phyloP scores from a whole-genome alignment of 2,329 filamentous ascomycete species.

The Fusarium verticillioides region DNA sequence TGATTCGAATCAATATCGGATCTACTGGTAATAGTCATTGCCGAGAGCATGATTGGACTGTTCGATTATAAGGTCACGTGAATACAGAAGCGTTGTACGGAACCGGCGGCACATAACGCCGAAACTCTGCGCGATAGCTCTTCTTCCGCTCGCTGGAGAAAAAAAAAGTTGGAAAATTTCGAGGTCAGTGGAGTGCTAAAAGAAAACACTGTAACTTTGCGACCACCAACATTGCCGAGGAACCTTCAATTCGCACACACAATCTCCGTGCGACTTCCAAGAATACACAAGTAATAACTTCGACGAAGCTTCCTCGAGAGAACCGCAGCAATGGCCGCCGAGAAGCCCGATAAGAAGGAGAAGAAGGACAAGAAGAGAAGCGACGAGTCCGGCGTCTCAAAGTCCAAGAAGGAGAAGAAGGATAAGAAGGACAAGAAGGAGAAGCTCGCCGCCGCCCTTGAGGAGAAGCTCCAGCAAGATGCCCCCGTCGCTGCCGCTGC shows the following conservation, averaged over 20 bases:
- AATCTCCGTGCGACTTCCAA: slow-evolving; percentile 6
- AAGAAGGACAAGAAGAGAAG: slow-evolving; percentile 71
- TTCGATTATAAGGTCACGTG: slow-evolving; percentile 22
- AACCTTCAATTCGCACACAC: slow-evolving; percentile 38
- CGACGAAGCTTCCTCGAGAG: slow-evolving; percentile 21
- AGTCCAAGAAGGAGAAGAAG: slow-evolving; percentile 69
- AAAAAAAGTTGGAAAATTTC: slow-evolving; percentile 52
- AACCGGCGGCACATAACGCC: slow-evolving; percentile 49
- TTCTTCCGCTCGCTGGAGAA: slow-evolving; percentile 45
- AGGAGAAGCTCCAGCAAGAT: slow-evolving; percentile 71
- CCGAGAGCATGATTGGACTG: slow-evolving; percentile 35
- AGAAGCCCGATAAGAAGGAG: slow-evolving; percentile 62
- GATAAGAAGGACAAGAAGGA: slow-evolving; percentile 80
- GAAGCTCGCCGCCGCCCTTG: slow-evolving; percentile 73
- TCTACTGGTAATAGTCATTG: slow-evolving; percentile 42
- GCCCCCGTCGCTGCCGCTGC: slow-evolving; percentile 57
- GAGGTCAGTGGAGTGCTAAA: slow-evolving; percentile 43
- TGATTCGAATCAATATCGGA: neutral
- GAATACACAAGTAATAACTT: slow-evolving; percentile 21
- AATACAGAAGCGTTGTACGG: slow-evolving; percentile 1
- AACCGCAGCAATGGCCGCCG: slow-evolving; percentile 57
- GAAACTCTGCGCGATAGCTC: slow-evolving; percentile 41
- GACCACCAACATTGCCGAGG: slow-evolving; percentile 35
- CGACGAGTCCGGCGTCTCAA: slow-evolving; percentile 64
- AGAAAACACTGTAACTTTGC: slow-evolving; percentile 43